These are phyloP conservation scores for Anisodus tanguticus DNA, from an alignment of 257 asterid species.

Conservation along the genomic window DNA sequence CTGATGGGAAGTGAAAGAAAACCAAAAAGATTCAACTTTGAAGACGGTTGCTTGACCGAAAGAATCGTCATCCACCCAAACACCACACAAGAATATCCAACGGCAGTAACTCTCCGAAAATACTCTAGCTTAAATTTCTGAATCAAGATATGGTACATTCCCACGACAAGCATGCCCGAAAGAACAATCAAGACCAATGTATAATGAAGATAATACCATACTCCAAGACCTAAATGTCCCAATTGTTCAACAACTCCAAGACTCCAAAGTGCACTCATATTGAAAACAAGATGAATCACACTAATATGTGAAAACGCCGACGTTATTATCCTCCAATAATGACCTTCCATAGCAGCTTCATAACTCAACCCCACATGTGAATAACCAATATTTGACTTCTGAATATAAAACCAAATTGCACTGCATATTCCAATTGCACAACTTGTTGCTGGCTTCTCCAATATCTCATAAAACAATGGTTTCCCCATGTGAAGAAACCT, in stretches of 20 bases:
- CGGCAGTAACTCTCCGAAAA: conserved; percentile 89
- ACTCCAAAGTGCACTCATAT: conserved; percentile 98
- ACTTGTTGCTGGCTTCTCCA: conserved; percentile 94
- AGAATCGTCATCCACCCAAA: conserved; percentile 99
- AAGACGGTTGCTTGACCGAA: conserved; percentile 82
- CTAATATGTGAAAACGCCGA: conserved; percentile 95
- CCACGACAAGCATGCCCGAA: conserved; percentile 81
- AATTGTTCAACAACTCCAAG: conserved; percentile 76
- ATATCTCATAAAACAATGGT: conserved; percentile 77
- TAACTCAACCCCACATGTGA: conserved; percentile 89
- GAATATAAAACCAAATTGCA: conserved; percentile 84
- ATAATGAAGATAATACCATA: conserved; percentile 80
- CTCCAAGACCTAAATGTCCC: conserved; percentile 75
- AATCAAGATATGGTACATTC: conserved; percentile 76
- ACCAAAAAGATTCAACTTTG: conserved; percentile 90
- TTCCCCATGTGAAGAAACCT: conserved; percentile 72
- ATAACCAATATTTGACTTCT: conserved; percentile 85
- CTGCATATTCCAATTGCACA: conserved; percentile 76
- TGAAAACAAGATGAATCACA: conserved; percentile 86
- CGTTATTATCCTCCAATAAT: conserved; percentile 89
- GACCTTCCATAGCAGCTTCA: conserved; percentile 82
- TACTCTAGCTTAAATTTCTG: conserved; percentile 79
- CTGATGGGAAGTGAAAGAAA: conserved; percentile 92
- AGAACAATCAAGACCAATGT: conserved; percentile 72
- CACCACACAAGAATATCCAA: conserved; percentile 97